Conservation (phyloP, 106 monocot genomes). For the Dendrobium huoshanense region DNA sequence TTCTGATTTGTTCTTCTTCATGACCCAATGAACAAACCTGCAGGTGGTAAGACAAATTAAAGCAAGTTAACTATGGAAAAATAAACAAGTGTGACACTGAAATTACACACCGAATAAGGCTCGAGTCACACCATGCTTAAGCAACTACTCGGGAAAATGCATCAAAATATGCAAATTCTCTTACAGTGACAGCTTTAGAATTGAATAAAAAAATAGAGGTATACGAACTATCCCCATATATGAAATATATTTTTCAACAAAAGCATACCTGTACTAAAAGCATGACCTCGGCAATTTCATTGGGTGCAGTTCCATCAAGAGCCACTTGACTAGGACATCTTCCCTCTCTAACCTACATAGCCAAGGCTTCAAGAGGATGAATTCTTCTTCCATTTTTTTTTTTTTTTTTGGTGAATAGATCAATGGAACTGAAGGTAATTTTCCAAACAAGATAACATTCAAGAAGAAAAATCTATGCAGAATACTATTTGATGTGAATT, state of each 20-base stretch:
- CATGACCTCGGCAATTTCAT: slow-evolving; percentile 79
- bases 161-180: neutral
- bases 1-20: slow-evolving; percentile 48
- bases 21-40: slow-evolving; percentile 72
- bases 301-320: slow-evolving; percentile 21
- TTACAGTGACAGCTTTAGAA: neutral
- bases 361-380: slow-evolving; percentile 6
- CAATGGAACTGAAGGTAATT: neutral
- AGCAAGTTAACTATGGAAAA: neutral
- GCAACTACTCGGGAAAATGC: neutral
- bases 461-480: neutral
- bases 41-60: neutral
- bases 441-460: neutral
- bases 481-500: neutral
- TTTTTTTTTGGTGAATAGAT: neutral
- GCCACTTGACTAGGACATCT: slow-evolving; percentile 31
- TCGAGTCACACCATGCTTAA: neutral
- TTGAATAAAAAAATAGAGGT: neutral
- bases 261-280: slow-evolving; percentile 78
- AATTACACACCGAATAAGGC: neutral
- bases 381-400: neutral
- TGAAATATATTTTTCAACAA: neutral
- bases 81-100: neutral
- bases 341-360: slow-evolving; percentile 86
- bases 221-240: neutral